Conservation (phyloP, 2,329 filamentous ascomycete genomes). For the Arthrocladium fulminans region DNA sequence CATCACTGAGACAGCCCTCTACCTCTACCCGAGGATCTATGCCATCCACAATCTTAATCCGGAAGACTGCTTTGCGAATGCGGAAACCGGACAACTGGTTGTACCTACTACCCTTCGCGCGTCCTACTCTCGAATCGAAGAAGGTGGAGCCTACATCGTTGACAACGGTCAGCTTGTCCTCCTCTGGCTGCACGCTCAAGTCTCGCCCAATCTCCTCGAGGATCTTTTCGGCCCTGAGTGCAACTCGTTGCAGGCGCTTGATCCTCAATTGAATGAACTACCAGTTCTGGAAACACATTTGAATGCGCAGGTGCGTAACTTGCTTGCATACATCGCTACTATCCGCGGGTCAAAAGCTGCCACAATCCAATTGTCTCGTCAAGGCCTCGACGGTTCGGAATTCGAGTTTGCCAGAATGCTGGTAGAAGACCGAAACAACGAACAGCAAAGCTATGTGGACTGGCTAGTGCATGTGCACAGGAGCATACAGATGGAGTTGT, state of each 20-base stretch:
- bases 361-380: conserved; percentile 80
- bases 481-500: conserved; percentile 76
- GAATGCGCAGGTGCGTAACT: conserved; percentile 89
- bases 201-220: conserved; percentile 79
- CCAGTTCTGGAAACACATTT: conserved; percentile 84
- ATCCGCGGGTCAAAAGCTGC: conserved; percentile 79
- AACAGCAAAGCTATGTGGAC: conserved; percentile 96
- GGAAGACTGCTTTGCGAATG: conserved; percentile 83
- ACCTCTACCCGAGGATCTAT: conserved; percentile 91
- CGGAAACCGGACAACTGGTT: conserved; percentile 72
- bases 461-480: conserved; percentile 96
- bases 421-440: conserved; percentile 92
- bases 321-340: conserved; percentile 74
- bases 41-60: conserved; percentile 81
- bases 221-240: conserved; percentile 81
- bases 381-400: conserved; percentile 88
- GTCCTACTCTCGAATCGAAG: conserved; percentile 79
- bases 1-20: conserved; percentile 72
- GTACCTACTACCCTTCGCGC: conserved; percentile 74
- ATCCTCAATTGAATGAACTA: conserved; percentile 69
- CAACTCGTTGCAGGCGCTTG: conserved; percentile 62
- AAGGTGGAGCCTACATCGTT: conserved; percentile 86
- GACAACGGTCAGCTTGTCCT: conserved; percentile 91
- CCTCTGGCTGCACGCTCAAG: conserved; percentile 85
- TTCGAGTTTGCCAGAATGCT: conserved; percentile 90